Base-by-base conservation (phyloP, 352 stramenopile species). In the Phytophthora macrochlamydospora region DNA sequence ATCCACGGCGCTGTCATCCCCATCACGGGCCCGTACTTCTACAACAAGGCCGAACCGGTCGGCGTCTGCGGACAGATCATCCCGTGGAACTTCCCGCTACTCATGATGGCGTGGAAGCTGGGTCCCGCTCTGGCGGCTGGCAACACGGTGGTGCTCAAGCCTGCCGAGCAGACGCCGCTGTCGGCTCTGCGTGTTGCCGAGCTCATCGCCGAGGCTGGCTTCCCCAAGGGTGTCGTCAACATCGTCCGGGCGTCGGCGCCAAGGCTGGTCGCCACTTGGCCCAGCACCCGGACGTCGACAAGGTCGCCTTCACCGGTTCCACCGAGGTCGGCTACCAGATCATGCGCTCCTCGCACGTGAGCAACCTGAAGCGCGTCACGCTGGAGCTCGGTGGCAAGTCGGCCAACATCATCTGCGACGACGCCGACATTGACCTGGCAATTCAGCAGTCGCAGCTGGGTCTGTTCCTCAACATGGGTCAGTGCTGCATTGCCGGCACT, bases 71-170 rank as follows among this genome's bases (percentile, higher is more conserved):
- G 73, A n/a, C 74, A 98, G 28, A 24, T 24, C 18, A 24, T 24
- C 18, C 18, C 18, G 18, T 24, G 18, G 18, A 24, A 24, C 18
- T 24, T 99, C 75, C 97, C 97, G 2, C 71, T 95, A 56, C 91
- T 96, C 12, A 98, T 99, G 96, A 93, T 98, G 51, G 92, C 93
- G 8, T 87, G 95, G 43, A 99, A 99, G 75, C 78, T 95, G 9
- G 93, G 68, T 28, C 91, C 94, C 1, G 92, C 94, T 0, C 68
- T 98, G 32, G 78, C 90, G 7, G 83, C 90, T 0, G 97, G 97
- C 14, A 99, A 95, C 78, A 97, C 94, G 1, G 73, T 90, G 7
- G 89, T 99, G 7, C 67, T 98, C 0, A 24, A 24, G 18, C 18
- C 18, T 0, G 18, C 18, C 18, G 18, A 24, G 18, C 18, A 24